Conservation (phyloP, 305 asterid species). For the Plantago lanceolata region DNA sequence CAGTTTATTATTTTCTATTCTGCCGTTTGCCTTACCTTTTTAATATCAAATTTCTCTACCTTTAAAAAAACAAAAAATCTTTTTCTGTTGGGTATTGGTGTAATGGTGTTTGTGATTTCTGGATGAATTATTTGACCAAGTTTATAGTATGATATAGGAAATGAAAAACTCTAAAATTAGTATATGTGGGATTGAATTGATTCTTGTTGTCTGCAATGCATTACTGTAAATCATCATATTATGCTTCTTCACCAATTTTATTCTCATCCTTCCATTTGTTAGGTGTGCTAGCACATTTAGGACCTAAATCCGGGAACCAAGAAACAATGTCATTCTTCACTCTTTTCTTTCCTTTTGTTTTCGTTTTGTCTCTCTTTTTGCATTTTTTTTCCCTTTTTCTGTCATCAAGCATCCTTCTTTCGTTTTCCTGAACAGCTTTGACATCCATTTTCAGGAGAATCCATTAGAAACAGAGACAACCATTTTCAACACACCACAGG, state of each 20-base stretch:
- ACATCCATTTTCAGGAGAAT: constrained; percentile 23
- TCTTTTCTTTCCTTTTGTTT: constrained; percentile 26
- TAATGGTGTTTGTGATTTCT: no score
- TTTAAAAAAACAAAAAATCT: no score
- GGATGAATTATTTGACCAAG: constrained; percentile 8
- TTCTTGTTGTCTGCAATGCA: not conserved
- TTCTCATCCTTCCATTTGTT: constrained; percentile 61
- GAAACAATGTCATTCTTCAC: constrained; percentile 30
- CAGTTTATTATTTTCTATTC: not conserved
- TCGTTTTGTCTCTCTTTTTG: not conserved
- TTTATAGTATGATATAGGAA: no score
- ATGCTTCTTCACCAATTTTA: constrained; percentile 7
- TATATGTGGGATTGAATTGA: not conserved
- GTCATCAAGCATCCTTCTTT: constrained; percentile 25
- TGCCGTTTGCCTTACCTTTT: not conserved
- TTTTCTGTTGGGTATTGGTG: no score
- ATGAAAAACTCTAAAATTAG: not conserved
- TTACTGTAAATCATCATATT: not conserved
- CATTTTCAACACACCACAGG: constrained; percentile 19
- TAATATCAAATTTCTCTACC: not conserved
- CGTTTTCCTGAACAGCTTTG: constrained; percentile 15
- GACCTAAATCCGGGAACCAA: constrained; percentile 55
- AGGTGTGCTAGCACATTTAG: constrained; percentile 55
- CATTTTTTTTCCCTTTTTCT: constrained; percentile 28
- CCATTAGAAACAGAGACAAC: constrained; percentile 16